Base-by-base conservation (phyloP, 805 yeast species). In the Wickerhamiella occidentalis region DNA sequence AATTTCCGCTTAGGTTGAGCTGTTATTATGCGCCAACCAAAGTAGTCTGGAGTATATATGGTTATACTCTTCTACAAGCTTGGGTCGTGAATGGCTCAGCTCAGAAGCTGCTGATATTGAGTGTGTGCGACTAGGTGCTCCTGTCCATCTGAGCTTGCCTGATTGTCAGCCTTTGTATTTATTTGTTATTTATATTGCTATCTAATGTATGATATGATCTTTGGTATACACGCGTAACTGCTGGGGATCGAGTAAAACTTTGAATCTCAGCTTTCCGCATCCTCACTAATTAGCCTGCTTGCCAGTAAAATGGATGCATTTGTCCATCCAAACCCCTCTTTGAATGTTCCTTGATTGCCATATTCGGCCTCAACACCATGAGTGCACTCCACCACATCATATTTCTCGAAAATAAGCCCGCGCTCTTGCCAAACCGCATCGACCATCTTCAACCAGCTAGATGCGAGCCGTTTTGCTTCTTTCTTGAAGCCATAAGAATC, bases 281-380 rank as follows among this genome's bases (percentile, higher is more conserved):
- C n/a, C 6, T 29, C 33, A 6, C 33, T 4, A 11, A 15, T 18
- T 3, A n/a, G 13, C 28, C 17, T 28, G 4, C 30, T 3, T 7
- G 40, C 47, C 17, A 45, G 19, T 1, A 35, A 19, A 17, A 77
- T 87, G 57, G 92, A 79, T 5, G 97, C 82, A 68, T 90, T 90
- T 47, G 90, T 96, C 98, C 98, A 90, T 1, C 97, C 98, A 65
- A 90, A 90, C 1, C 98, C 98, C 66, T 92, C 96, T 6, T 83
- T 80, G 0, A 95, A 94, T 38, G 84, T 96, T 8, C 98, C 98
- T 66, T 92, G 97, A 63, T 90, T 90, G 19, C 98, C 98, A 65
- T 90, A 90, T 63, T 90, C 96, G 0, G 96, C 97, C 54, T 82
- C 86, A 21, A 92, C 96, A 54, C 80, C 76, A 63, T 90, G 96